Evolutionary conservation across 345 rosid species (phyloP).

Genomic region (Erysimum cheiranthoides): DNA sequence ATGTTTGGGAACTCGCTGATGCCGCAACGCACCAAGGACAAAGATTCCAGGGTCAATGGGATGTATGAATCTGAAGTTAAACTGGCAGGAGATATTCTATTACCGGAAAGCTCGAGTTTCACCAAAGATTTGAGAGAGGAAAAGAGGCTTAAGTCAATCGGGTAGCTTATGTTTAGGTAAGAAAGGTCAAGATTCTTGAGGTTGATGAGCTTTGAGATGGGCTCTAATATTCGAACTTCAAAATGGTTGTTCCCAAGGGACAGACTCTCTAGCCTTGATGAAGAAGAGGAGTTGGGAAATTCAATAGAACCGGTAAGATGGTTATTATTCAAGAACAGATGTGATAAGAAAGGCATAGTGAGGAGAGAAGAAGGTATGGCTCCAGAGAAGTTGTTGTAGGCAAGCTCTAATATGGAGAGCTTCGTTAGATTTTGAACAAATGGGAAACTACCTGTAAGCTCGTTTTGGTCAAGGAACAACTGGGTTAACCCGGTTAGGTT

Average conservation of each 20-base stretch:
- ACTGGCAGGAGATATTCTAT: not conserved
- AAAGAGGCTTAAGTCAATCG: not conserved
- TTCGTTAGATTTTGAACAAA: constrained; percentile 20
- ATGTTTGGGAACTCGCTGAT: constrained; percentile 11
- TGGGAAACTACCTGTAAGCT: constrained; percentile 24
- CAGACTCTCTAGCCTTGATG: not conserved
- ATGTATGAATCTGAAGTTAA: not conserved
- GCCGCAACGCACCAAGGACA: accelerated
- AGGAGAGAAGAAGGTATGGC: constrained; percentile 20
- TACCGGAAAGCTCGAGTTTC: not conserved
- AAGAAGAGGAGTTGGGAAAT: not conserved
- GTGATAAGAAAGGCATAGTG: constrained; percentile 14
- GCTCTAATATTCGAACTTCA: constrained; percentile 6
- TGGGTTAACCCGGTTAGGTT: not conserved
- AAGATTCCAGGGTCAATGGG: not conserved
- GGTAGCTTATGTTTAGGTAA: not conserved
- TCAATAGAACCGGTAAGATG: constrained; percentile 5
- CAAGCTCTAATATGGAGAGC: accelerated
- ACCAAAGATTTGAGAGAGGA: not conserved
- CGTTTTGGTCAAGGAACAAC: not conserved
- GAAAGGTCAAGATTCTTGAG: not conserved
- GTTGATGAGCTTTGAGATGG: constrained; percentile 30
- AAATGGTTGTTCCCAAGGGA: not conserved
- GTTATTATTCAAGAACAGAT: not conserved
- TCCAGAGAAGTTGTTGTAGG: not conserved